phyloP scores from a whole-genome alignment of 1,139 yeast species.

The Debaryomycetaceae sp. region DNA sequence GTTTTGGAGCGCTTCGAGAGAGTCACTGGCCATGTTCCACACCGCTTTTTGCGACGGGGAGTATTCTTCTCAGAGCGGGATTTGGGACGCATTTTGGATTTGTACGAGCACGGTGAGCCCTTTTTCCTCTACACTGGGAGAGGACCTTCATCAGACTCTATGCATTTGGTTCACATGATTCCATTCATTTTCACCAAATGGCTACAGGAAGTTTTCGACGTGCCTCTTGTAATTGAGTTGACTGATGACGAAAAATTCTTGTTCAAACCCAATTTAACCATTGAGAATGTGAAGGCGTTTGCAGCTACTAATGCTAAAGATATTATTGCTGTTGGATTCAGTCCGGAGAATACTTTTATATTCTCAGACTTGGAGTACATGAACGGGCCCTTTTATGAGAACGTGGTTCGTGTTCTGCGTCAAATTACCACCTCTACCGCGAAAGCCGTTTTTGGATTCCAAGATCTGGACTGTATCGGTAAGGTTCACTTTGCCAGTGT shows the following conservation, averaged over 20 bases:
- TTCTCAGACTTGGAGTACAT: conserved; percentile 87
- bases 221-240: conserved; percentile 87
- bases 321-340: conserved; percentile 89
- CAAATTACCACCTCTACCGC: conserved; percentile 96
- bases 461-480: conserved; percentile 91
- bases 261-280: conserved; percentile 82
- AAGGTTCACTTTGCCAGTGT: conserved; percentile 90
- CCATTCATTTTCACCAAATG: conserved; percentile 95
- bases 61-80: conserved; percentile 92
- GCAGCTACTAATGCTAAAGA: conserved; percentile 83
- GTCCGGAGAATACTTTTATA: conserved; percentile 88
- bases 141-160: conserved; percentile 90
- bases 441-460: conserved; percentile 95
- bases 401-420: conserved; percentile 86
- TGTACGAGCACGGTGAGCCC: conserved; percentile 90
- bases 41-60: conserved; percentile 83
- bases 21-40: conserved; percentile 91
- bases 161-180: conserved; percentile 96
- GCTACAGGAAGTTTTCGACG: conserved; percentile 97
- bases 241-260: conserved; percentile 97
- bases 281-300: conserved; percentile 76
- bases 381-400: conserved; percentile 92
- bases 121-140: conserved; percentile 96
- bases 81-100: conserved; percentile 63
- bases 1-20: conserved; percentile 63